phyloP scores from a whole-genome alignment of 2,329 filamentous ascomycete genomes.

The Epicoccum sorghinum region DNA sequence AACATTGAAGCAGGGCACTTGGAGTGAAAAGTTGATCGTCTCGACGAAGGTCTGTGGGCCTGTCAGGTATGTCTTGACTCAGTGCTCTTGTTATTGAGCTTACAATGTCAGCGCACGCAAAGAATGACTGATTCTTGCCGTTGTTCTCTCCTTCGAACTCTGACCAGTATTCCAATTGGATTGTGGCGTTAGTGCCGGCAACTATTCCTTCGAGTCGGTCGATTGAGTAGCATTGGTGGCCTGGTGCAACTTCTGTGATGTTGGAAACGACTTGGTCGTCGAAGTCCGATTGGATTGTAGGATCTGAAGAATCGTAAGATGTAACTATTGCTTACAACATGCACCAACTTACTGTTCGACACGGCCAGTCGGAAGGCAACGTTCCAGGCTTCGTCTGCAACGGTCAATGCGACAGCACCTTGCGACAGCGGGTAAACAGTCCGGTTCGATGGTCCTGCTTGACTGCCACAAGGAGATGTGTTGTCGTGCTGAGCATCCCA shows the following conservation, averaged over 20 bases:
- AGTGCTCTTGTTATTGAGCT: not conserved
- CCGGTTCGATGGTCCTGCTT: slow-evolving; percentile 55
- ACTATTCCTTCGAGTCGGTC: slow-evolving; percentile 41
- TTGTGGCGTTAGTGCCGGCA: slow-evolving; percentile 53
- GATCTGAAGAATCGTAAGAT: slow-evolving; percentile 31
- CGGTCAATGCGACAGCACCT: slow-evolving; percentile 61
- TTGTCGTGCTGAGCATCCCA: slow-evolving; percentile 64
- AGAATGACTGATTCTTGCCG: slow-evolving; percentile 50
- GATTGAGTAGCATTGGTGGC: slow-evolving; percentile 54
- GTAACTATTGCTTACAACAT: not conserved
- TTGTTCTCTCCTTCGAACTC: slow-evolving; percentile 51
- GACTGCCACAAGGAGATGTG: slow-evolving; percentile 63
- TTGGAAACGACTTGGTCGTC: slow-evolving; percentile 40
- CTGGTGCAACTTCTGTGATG: slow-evolving; percentile 50
- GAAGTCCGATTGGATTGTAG: slow-evolving; percentile 50
- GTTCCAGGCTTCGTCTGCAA: slow-evolving; percentile 63
- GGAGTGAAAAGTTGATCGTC: slow-evolving; percentile 47
- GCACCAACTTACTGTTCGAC: slow-evolving; percentile 50
- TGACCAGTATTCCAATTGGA: slow-evolving; percentile 53
- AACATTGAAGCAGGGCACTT: slow-evolving; percentile 57
- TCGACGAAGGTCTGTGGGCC: slow-evolving; percentile 46
- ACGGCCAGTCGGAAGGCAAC: slow-evolving; percentile 62
- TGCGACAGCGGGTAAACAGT: slow-evolving; percentile 64
- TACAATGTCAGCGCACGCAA: slow-evolving; percentile 55
- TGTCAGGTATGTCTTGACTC: not conserved